These are phyloP conservation scores for Somion occarium DNA, from an alignment of 1,284 basidiomycete genomes.

Conservation along the genomic window DNA sequence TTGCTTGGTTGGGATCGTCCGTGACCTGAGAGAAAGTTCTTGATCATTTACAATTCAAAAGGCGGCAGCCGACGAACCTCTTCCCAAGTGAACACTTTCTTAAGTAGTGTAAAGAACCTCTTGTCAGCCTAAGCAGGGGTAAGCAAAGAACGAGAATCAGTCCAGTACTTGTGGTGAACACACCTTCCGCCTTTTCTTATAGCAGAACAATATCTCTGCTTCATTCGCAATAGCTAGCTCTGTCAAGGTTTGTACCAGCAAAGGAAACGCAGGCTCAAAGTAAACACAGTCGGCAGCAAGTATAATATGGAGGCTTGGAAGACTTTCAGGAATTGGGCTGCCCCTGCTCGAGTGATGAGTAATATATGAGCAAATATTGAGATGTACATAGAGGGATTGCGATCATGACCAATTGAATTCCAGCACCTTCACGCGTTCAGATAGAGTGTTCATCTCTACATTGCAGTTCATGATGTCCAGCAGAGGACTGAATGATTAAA, in stretches of 20 bases:
- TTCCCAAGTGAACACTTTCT: conserved; percentile 77
- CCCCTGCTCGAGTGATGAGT: conserved; percentile 41
- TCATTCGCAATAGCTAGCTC: conserved; percentile 45
- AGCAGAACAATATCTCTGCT: conserved; percentile 84
- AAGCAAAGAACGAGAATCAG: conserved; percentile 1
- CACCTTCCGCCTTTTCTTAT: conserved; percentile 91
- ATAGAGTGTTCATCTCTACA: conserved; percentile 57
- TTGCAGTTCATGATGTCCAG: conserved; percentile 75
- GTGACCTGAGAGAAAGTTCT: conserved; percentile 25
- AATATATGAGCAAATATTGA: conserved; percentile 21
- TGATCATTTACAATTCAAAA: background rate
- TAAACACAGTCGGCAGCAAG: conserved; percentile 94
- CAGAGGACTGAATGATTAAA: conserved; percentile 48
- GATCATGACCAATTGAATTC: conserved; percentile 73
- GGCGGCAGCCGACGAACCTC: conserved; percentile 40
- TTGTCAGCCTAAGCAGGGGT: conserved; percentile 69
- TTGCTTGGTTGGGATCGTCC: conserved; percentile 34
- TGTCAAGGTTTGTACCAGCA: conserved; percentile 77
- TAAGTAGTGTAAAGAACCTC: conserved; percentile 81
- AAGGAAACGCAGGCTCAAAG: conserved; percentile 90
- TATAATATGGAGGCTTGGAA: conserved; percentile 60
- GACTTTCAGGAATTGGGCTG: conserved; percentile 36
- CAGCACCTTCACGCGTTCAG: conserved; percentile 46
- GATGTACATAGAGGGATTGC: conserved; percentile 24
- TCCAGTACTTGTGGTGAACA: too few species aligned